Conservation (phyloP, 2,329 filamentous ascomycete species). For the Lithohypha guttulata region DNA sequence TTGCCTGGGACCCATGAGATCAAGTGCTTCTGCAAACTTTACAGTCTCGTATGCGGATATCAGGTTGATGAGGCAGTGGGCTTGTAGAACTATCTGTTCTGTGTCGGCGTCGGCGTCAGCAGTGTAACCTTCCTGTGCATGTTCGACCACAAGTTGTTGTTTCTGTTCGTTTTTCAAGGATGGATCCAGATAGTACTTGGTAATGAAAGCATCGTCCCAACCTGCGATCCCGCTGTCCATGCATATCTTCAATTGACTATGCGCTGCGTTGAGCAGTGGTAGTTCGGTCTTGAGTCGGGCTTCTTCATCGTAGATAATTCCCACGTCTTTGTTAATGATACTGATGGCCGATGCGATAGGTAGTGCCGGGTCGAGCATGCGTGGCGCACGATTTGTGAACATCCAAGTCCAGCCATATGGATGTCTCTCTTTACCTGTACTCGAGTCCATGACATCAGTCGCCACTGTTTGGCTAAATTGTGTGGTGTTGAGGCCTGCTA, state of each 20-base stretch:
- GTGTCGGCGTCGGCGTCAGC: slow-evolving; percentile 8
- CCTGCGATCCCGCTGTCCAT: slow-evolving; percentile 19
- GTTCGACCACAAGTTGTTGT: slow-evolving; percentile 13
- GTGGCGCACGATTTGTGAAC: slow-evolving; percentile 48
- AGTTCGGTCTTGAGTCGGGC: slow-evolving; percentile 16
- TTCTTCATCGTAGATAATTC: slow-evolving; percentile 21
- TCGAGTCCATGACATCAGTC: slow-evolving; percentile 8
- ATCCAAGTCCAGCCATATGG: slow-evolving; percentile 48
- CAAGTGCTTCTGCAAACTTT: slow-evolving; percentile 19
- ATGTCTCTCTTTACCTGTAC: slow-evolving; percentile 26
- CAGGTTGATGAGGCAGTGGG: slow-evolving; percentile 18
- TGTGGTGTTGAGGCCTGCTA: slow-evolving; percentile 42
- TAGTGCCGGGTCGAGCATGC: slow-evolving; percentile 44
- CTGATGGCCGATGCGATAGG: slow-evolving; percentile 49
- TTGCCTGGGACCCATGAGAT: slow-evolving; percentile 17
- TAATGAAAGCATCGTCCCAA: slow-evolving; percentile 19
- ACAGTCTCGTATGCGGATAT: slow-evolving; percentile 18
- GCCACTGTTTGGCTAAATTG: slow-evolving; percentile 34
- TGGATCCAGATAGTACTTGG: slow-evolving; percentile 20
- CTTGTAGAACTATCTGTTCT: slow-evolving; percentile 14
- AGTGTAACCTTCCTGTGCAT: slow-evolving; percentile 11
- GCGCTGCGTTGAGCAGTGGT: slow-evolving; percentile 18
- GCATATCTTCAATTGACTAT: slow-evolving; percentile 14
- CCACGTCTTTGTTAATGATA: slow-evolving; percentile 50
- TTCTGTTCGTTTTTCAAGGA: slow-evolving; percentile 8